Base-by-base conservation (phyloP, 495 filamentous ascomycete species). In the Aspergillus homomorphus region DNA sequence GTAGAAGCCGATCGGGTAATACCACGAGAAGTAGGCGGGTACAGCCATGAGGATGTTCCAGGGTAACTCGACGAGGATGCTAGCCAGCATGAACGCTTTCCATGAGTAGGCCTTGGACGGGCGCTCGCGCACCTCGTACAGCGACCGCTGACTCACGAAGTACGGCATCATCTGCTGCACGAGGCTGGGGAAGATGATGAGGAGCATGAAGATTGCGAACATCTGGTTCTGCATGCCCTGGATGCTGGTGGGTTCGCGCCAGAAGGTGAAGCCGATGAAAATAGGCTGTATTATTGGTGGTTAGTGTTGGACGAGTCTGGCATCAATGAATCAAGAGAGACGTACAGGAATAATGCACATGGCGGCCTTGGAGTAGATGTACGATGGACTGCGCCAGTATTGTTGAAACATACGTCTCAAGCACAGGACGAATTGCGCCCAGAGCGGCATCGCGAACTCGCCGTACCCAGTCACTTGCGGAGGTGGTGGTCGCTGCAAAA, bases 251-350 rank as follows among this genome's bases (percentile, higher is more conserved):
- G 81, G 74, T 7, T 89, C 82, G 19, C 84, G 79, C 82, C 82
- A 91, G 75, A 97, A 96, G 21, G 89, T 89, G 72, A 97, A 92
- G 14, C 91, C 91, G 67, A 92, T 91, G 75, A 95, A 95, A 4
- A 96, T 74, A 1, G 81, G 82, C 59, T 86, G 87, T 86, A 14
- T 43, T 16, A 33, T 79, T 38, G 84, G 85, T 26, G 20, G 26
- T 56, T 28, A 58, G 28, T 28, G 10, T n/a, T n/a, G n/a, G n/a
- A 53, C 26, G 33, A 58, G 38, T 43, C 18, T 24, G n/a, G n/a
- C 8, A 45, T 16, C 18, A 15, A 28, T 42, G 4, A 15, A 24
- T 15, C 19, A 58, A 10, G 26, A 54, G 19, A 23, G 15, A 65
- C 70, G 58, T 54, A 73, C 72, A 21, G 73, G 66, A 12, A 72